Conservation (phyloP, 768 basidiomycete species). For the Gloeostereum incarnatum region DNA sequence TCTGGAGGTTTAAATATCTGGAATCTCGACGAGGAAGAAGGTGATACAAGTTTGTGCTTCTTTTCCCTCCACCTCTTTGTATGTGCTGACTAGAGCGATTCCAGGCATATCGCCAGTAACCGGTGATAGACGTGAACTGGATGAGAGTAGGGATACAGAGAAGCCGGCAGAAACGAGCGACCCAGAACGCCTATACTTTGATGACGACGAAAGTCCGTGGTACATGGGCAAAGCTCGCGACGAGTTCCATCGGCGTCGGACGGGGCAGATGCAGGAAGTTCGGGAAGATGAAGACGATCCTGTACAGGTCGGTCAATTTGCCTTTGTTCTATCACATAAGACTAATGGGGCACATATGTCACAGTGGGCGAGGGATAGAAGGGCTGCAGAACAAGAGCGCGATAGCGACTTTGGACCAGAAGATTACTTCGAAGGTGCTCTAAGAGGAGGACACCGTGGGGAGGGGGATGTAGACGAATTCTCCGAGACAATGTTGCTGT, state of each 20-base stretch:
- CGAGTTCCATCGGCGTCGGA: constrained; percentile 55
- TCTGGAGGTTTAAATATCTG: constrained; percentile 60
- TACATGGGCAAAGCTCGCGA: constrained; percentile 78
- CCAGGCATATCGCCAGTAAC: constrained; percentile 10
- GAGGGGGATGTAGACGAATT: constrained; percentile 66
- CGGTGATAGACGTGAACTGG: constrained; percentile 28
- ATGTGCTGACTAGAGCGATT: neutral
- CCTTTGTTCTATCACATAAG: neutral
- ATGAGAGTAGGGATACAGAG: constrained; percentile 20
- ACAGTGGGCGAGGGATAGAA: constrained; percentile 73
- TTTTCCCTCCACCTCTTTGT: constrained; percentile 1
- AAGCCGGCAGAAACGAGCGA: constrained; percentile 18
- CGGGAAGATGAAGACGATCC: constrained; percentile 54
- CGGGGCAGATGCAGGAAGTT: constrained; percentile 21
- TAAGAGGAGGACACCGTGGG: constrained; percentile 50
- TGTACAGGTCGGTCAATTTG: constrained; percentile 42
- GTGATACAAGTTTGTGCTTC: constrained; percentile 22
- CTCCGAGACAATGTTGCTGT: constrained; percentile 70
- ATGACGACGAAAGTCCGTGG: constrained; percentile 66
- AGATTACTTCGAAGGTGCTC: constrained; percentile 68
- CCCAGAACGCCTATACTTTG: constrained; percentile 22
- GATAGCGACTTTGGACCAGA: constrained; percentile 74
- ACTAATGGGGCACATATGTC: constrained; percentile 8
- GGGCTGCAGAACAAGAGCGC: constrained; percentile 62
- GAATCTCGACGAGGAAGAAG: constrained; percentile 47